Evolutionary conservation across 306 rosid genomes (phyloP), one percentile per base, ranked within the genome.

Genomic region (Echinosophora koreensis): DNA sequence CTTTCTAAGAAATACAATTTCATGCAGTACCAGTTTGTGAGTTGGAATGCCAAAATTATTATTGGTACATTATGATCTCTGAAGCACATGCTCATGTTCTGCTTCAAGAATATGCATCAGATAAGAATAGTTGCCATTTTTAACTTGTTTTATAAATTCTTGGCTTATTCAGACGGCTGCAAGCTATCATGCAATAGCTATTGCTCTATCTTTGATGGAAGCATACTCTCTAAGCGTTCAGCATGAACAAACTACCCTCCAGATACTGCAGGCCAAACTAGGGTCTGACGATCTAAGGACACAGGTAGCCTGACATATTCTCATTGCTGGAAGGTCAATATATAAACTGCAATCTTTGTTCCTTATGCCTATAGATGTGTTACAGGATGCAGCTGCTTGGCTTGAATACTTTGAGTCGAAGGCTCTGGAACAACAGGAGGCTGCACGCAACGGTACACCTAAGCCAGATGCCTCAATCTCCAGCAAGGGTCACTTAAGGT

Each of bases 391-490:
- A 50, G 96, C 97, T 79, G 98, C 98, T 62, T 95, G 98, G 98
- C 97, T 95, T 4, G 98, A 95, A 87, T 95, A 95, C 89, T 95
- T 95, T 4, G 98, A 95, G 88, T 95, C 98, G 41, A 95, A 95
- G 89, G 97, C 98, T 86, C 72, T 95, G 52, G 98, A 95, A 89
- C 98, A 95, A 85, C 98, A 92, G 83, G 98, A 95, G 82, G 98
- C 98, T 84, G 97, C 97, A 34, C 91, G 97, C 22, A 93, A 90
- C 66, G 98, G 98, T 73, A 90, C 98, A 65, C 98, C 98, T 55
- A 95, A 95, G 84, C 96, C 98, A 76, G 98, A 95, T 87, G 98
- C 97, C 68, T 95, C 98, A 49, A 95, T 95, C 81, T 95, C 98
- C 81, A 95, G 98, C 89, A 95, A 95, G 77, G 98, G 98, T 79